Base-by-base conservation (phyloP, 192 early-diverging fungal species). In the Coemansia sp. region DNA sequence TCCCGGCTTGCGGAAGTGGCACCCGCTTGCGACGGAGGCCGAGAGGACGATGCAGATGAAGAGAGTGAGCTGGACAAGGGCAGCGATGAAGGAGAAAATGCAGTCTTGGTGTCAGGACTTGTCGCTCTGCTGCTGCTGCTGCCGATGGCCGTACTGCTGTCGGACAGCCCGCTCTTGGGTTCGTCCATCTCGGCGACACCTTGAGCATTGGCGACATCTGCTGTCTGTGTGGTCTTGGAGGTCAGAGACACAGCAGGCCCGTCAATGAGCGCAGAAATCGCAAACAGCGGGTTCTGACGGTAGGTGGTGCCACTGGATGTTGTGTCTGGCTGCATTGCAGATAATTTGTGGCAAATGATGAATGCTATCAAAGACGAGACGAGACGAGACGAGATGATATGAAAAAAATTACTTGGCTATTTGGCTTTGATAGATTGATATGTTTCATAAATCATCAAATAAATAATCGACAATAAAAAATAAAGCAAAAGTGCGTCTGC, bases 221-320 rank as follows among this genome's bases (percentile, higher is more conserved):
- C 1, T 3, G 45, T 15, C 14, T 22, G 17, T 56, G 6, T 39
- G 11, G 62, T 36, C 45, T 51, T 35, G 18, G 11, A 22, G 15
- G 45, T 32, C 62, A 52, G 9, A 14, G 54, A 34, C 22, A 12
- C 17, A 8, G 34, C 28, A 15, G 62, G 62, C 11, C 48, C 62
- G 35, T 64, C 62, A 39, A 64, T 48, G 4, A 65, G 52, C 17
- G 62, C 34, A 17, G 62, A 64, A 14, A 64, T 64, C 28, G 62
- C 45, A 4, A 64, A 20, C 45, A 48, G 45, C 45, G 54, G 54
- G 54, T 56, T 56, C 28, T 56, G 54, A 11, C 54, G 54, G 22
- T 22, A 56, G 17, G 8, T 15, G 22, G 20, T 56, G 54, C 22
- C 12, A 28, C 32, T 56, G 54, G 4, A 6, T 48, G 22, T 28